Evolutionary conservation across 2,329 filamentous ascomycete species (phyloP).

Genomic region (Aspergillus brunneoviolaceus): DNA sequence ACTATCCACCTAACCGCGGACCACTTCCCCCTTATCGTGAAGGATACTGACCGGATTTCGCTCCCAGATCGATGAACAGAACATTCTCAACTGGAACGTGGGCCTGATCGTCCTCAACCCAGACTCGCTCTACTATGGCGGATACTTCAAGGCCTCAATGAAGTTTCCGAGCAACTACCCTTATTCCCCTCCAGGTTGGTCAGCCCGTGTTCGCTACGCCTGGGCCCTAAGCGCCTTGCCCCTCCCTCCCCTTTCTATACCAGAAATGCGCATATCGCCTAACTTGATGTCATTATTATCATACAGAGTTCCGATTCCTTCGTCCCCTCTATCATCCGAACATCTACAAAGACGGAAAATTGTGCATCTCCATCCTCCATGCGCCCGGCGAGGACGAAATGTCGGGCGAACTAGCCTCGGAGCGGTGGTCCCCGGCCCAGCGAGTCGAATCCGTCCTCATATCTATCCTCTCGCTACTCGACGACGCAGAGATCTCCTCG

Average conservation of each 20-base stretch:
- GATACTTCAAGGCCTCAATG: constrained; percentile 89
- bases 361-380: constrained; percentile 97
- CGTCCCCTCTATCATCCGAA: constrained; percentile 86
- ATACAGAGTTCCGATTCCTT: constrained; percentile 74
- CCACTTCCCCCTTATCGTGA: background rate
- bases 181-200: constrained; percentile 70
- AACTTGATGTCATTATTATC: background rate
- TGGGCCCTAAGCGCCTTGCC: background rate
- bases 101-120: constrained; percentile 90
- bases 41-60: background rate
- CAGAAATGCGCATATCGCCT: background rate
- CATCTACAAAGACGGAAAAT: constrained; percentile 82
- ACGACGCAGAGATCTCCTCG: constrained; percentile 89
- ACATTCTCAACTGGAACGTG: constrained; percentile 83
- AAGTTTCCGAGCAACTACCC: constrained; percentile 86
- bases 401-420: constrained; percentile 84
- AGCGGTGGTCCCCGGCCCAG: constrained; percentile 92
- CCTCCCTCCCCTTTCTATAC: background rate
- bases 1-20: background rate
- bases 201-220: background rate
- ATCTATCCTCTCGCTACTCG: constrained; percentile 85
- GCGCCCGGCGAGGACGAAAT: constrained; percentile 86
- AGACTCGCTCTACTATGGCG: constrained; percentile 87
- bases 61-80: constrained; percentile 69
- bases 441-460: constrained; percentile 93